phyloP scores from a whole-genome alignment of 352 stramenopile genomes.

The Stramenopiles sp. region DNA sequence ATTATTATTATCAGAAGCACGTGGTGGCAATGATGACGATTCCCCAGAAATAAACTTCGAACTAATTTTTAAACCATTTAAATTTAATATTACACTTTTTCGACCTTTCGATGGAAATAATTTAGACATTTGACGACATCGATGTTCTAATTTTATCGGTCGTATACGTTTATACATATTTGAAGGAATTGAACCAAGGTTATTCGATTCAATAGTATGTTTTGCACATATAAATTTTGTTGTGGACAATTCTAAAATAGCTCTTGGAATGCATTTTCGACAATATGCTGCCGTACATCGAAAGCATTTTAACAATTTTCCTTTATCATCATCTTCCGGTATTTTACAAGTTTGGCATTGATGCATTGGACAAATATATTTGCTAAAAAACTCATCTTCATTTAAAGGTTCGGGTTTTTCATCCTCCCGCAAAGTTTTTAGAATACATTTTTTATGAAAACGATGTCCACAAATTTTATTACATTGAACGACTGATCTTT shows the following conservation, averaged over 20 bases:
- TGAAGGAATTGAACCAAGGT: background rate
- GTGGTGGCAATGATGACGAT: too few relatives aligned
- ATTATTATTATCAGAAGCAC: too few relatives aligned
- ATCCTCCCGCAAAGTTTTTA: background rate
- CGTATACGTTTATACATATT: background rate
- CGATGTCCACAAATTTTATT: background rate
- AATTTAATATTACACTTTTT: background rate
- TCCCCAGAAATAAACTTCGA: background rate
- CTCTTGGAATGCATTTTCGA: background rate
- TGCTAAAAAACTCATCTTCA: background rate
- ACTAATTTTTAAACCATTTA: background rate
- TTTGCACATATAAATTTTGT: background rate
- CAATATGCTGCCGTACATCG: conserved; percentile 4
- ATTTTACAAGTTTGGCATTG: background rate
- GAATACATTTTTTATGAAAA: conserved; percentile 9
- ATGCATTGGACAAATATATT: background rate
- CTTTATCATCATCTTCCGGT: background rate
- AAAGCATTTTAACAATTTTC: background rate
- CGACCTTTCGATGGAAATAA: background rate
- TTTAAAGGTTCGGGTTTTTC: background rate
- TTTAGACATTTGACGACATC: background rate
- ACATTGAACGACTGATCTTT: background rate
- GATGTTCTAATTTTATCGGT: background rate
- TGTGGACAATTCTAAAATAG: background rate
- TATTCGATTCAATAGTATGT: background rate